Evolutionary conservation across 805 yeast genomes (phyloP).

Genomic region (Wickerhamiella kurtzmanii): DNA sequence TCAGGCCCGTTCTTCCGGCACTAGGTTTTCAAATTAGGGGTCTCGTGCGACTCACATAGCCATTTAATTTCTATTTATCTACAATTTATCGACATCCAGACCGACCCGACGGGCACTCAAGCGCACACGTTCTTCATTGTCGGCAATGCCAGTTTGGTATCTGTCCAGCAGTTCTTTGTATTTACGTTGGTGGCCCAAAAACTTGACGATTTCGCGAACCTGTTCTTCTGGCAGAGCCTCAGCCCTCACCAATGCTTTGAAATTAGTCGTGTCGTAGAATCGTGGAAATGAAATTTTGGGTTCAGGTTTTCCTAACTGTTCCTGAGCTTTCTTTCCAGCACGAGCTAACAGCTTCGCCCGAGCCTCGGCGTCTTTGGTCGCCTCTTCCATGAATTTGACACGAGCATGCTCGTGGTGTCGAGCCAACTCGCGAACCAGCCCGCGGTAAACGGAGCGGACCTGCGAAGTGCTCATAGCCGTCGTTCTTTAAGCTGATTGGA

Average conservation of each 20-base stretch:
- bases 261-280: conserved; percentile 12
- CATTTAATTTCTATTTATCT: background rate
- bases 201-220: conserved; percentile 40
- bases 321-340: background rate
- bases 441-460: background rate
- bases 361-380: background rate
- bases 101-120: conserved; percentile 87
- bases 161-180: conserved; percentile 70
- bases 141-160: conserved; percentile 68
- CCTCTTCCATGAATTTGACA: background rate
- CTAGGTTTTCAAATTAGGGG: conserved; percentile 11
- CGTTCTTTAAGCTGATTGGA: background rate
- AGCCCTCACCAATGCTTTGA: conserved; percentile 9
- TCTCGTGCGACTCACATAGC: conserved; percentile 9
- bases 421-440: background rate
- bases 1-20: conserved; percentile 13
- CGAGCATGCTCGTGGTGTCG: conserved; percentile 1
- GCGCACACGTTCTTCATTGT: conserved; percentile 63
- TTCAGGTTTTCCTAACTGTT: background rate
- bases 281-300: background rate
- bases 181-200: conserved; percentile 56
- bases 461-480: background rate
- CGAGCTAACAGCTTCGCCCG: background rate
- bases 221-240: conserved; percentile 6
- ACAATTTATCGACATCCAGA: conserved; percentile 30